Percentiles rank a stretch among this genome's conserved stretches.
These are phyloP conservation scores for Thelephora aurantiotincta DNA, from an alignment of 768 basidiomycete genomes.

Conservation along the genomic window DNA sequence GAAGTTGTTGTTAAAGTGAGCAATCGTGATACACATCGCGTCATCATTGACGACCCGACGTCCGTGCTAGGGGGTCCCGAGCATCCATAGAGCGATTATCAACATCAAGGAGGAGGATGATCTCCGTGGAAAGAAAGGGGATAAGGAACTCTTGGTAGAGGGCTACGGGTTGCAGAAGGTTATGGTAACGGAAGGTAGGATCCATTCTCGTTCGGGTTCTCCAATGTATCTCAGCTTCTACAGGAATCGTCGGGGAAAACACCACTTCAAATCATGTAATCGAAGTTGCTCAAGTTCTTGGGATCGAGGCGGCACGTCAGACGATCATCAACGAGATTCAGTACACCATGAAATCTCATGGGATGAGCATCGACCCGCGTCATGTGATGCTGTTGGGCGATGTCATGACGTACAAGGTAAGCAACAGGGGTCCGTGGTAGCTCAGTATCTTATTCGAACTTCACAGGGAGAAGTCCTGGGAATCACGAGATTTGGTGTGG, in stretches of 20 bases:
- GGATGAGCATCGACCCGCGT: constrained; percentile 96
- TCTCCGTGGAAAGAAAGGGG: constrained; percentile 63
- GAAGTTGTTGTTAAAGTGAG: constrained; percentile 82
- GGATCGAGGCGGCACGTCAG: constrained; percentile 88
- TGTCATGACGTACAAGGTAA: constrained; percentile 95
- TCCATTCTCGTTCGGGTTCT: neutral
- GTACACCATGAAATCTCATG: constrained; percentile 93
- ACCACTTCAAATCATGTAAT: constrained; percentile 97
- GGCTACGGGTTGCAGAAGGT: constrained; percentile 94
- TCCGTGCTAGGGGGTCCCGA: constrained; percentile 57
- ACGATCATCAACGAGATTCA: constrained; percentile 97
- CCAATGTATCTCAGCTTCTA: neutral
- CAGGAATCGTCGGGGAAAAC: constrained; percentile 84
- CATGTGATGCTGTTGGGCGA: constrained; percentile 98
- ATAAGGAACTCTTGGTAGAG: constrained; percentile 90
- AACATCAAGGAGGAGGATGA: constrained; percentile 88
- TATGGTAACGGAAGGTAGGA: constrained; percentile 87
- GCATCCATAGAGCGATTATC: constrained; percentile 87
- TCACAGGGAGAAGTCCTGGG: constrained; percentile 88
- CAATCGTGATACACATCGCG: neutral
- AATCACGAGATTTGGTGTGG: constrained; percentile 97
- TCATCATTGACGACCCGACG: neutral
- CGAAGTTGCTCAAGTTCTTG: constrained; percentile 88
- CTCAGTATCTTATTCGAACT: neutral
- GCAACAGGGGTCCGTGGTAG: neutral